phyloP scores from a whole-genome alignment of 73 alveolate genomes.

The Paramecium tetraurelia region DNA sequence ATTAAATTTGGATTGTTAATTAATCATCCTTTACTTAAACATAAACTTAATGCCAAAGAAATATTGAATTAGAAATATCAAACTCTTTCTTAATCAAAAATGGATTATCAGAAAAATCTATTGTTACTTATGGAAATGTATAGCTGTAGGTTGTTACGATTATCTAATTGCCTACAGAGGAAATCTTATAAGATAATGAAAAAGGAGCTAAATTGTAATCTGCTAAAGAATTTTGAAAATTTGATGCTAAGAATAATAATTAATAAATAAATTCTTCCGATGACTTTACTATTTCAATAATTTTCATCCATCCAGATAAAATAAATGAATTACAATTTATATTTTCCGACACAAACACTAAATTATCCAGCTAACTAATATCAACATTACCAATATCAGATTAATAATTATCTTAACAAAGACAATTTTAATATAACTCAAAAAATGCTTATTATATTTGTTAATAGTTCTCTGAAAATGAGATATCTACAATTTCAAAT shows the following conservation, averaged over 20 bases:
- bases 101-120: not conserved
- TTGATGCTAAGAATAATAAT: not conserved
- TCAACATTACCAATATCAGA: not conserved
- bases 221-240: not conserved
- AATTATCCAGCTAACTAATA: not conserved
- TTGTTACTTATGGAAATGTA: not conserved
- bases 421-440: not conserved
- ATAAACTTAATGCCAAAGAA: not conserved
- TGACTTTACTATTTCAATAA: not conserved
- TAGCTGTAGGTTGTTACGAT: not conserved
- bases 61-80: not conserved
- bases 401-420: not conserved
- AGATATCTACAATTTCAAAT: not conserved
- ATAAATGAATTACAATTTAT: not conserved
- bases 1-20: not conserved
- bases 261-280: not conserved
- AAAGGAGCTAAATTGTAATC: not conserved
- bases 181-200: not conserved
- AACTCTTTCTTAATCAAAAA: not conserved
- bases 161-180: not conserved
- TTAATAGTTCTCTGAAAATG: not conserved
- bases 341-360: not conserved
- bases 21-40: not conserved
- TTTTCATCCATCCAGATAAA: not conserved
- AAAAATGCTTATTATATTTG: not conserved